phyloP scores from a whole-genome alignment of 1,139 yeast species.

The Candida sp. region DNA sequence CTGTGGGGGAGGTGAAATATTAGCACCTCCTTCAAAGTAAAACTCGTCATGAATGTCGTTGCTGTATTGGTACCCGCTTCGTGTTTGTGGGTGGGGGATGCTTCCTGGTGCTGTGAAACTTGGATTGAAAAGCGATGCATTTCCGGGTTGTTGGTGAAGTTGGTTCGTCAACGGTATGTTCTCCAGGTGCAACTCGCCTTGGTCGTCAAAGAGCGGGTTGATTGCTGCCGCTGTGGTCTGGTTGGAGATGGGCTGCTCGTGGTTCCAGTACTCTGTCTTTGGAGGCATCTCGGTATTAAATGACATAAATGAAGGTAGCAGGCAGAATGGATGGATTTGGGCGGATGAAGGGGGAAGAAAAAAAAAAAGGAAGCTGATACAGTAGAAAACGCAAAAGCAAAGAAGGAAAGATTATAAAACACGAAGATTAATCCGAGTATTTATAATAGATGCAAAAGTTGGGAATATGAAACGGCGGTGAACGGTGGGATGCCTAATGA shows the following conservation, averaged over 20 bases:
- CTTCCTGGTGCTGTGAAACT: neutral
- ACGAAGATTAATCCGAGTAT: neutral
- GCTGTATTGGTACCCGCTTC: conserved; percentile 3
- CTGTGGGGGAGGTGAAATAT: conserved; percentile 2
- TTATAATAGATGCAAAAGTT: neutral
- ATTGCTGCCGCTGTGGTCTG: neutral
- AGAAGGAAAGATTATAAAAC: neutral
- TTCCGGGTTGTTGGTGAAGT: neutral
- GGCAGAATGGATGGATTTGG: too few species aligned
- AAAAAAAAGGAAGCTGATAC: too few species aligned
- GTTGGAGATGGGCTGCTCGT: neutral
- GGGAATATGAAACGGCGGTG: neutral
- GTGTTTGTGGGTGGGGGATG: neutral
- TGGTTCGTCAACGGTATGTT: conserved; percentile 14
- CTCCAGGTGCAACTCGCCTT: conserved; percentile 17
- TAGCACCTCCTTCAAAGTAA: conserved; percentile 3
- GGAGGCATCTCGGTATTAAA: conserved; percentile 10
- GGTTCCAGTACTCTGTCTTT: conserved; percentile 6
- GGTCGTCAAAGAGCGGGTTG: conserved; percentile 8
- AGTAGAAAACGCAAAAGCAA: neutral
- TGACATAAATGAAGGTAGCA: conserved; percentile 1
- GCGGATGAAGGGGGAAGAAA: too few species aligned
- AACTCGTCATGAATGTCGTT: conserved; percentile 3
- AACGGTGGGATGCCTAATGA: neutral
- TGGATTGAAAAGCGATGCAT: neutral